A percentile compares a stretch with the other conserved stretches of the same genome.
Conservation (phyloP, 345 rosid genomes). For the Luvunga scandens region DNA sequence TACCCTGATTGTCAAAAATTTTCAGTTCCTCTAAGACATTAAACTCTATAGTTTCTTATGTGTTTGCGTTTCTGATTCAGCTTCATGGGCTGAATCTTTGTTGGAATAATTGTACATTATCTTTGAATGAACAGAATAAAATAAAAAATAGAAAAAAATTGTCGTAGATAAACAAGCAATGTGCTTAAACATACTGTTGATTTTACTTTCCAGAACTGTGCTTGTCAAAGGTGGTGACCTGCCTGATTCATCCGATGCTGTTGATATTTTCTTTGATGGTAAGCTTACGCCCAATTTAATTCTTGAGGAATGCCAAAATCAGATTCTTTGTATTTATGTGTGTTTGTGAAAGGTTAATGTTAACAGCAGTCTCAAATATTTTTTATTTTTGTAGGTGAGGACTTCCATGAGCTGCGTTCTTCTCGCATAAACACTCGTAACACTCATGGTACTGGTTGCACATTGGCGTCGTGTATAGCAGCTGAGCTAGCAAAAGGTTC, state of each 20-base stretch:
- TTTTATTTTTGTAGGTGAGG: conserved; percentile 45
- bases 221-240: conserved; percentile 98
- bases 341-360: neutral
- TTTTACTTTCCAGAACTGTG: conserved; percentile 55
- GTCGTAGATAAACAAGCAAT: neutral
- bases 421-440: conserved; percentile 71
- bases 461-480: conserved; percentile 94
- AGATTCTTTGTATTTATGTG: neutral
- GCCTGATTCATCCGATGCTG: conserved; percentile 76
- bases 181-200: conserved; percentile 9
- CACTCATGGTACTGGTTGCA: conserved; percentile 97
- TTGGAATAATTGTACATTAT: neutral
- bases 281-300: conserved; percentile 11
- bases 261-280: conserved; percentile 87
- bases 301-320: neutral
- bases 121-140: neutral
- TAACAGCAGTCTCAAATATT: neutral
- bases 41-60: neutral
- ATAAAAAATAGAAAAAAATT: neutral
- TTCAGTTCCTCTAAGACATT: neutral
- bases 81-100: neutral
- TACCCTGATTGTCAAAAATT: neutral
- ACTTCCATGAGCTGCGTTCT: conserved; percentile 58
- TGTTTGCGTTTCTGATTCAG: neutral
- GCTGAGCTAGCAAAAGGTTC: conserved; percentile 96